phyloP scores from a whole-genome alignment of 352 stramenopile species.

The Globisporangium megalacanthum region DNA sequence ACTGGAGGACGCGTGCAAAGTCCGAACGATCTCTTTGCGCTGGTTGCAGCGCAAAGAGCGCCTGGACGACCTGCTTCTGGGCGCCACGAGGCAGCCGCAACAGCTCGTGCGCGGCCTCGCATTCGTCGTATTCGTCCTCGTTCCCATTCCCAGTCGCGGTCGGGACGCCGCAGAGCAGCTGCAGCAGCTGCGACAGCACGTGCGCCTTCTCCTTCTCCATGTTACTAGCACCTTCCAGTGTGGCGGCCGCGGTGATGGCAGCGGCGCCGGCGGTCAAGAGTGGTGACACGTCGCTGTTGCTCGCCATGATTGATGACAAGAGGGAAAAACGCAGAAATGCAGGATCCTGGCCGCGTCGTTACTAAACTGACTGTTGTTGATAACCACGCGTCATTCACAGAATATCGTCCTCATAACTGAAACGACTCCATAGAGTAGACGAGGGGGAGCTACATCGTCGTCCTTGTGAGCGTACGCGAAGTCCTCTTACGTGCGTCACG shows the following conservation, averaged over 20 bases:
- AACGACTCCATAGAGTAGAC: too few species aligned
- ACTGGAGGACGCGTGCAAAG: slow-evolving; percentile 54
- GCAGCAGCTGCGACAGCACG: slow-evolving; percentile 39
- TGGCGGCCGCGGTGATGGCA: neutral
- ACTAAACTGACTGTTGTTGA: too few species aligned
- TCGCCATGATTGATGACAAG: neutral
- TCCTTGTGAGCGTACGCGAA: too few species aligned
- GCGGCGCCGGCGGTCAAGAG: slow-evolving; percentile 4
- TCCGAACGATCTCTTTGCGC: slow-evolving; percentile 32
- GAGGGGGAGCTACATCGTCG: too few species aligned
- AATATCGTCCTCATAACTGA: too few species aligned
- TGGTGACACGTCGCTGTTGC: slow-evolving; percentile 2
- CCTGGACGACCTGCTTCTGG: slow-evolving; percentile 38
- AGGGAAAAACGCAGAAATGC: neutral
- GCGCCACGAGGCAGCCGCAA: slow-evolving; percentile 25
- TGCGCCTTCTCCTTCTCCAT: slow-evolving; percentile 23
- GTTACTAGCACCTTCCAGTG: neutral
- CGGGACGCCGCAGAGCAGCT: slow-evolving; percentile 27
- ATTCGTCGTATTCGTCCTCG: slow-evolving; percentile 5
- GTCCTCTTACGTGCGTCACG: too few species aligned
- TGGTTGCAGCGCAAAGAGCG: slow-evolving; percentile 36
- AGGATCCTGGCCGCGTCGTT: too few species aligned
- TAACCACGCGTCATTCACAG: too few species aligned
- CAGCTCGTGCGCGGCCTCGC: slow-evolving; percentile 35
- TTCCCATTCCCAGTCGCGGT: neutral